phyloP scores from a whole-genome alignment of 1,284 basidiomycete genomes.

The Trametes hirsuta region DNA sequence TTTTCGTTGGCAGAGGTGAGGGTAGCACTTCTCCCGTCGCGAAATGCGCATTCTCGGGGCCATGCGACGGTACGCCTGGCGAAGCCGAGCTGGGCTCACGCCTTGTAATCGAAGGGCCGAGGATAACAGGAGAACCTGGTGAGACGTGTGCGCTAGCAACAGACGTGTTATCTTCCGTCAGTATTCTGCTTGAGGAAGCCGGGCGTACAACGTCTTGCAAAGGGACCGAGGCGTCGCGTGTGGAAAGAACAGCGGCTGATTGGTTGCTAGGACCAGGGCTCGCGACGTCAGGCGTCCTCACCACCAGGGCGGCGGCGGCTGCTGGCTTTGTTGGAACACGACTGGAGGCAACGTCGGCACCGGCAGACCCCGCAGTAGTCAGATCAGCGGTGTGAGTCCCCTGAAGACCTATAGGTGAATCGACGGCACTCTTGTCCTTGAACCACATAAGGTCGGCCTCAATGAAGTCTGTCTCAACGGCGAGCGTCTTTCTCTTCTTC shows the following conservation, averaged over 20 bases:
- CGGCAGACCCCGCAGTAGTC: slow-evolving; percentile 4
- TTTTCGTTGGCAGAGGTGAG: slow-evolving; percentile 10
- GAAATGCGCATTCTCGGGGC: background rate
- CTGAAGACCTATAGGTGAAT: background rate
- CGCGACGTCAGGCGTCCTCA: background rate
- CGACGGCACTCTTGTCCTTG: slow-evolving; percentile 8
- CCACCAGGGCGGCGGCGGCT: too few relatives aligned
- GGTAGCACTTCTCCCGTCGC: slow-evolving; percentile 4
- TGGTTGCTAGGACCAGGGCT: background rate
- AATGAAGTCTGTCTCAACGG: slow-evolving; percentile 23
- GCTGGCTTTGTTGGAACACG: too few relatives aligned
- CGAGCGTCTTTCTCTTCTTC: slow-evolving; percentile 17
- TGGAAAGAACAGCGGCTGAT: background rate
- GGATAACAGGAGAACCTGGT: background rate
- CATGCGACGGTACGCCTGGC: background rate
- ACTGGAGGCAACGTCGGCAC: background rate
- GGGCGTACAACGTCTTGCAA: background rate
- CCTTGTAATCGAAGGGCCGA: slow-evolving; percentile 8
- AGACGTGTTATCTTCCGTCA: background rate
- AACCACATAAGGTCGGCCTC: slow-evolving; percentile 26
- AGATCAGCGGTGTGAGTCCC: background rate
- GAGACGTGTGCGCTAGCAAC: background rate
- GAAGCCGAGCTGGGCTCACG: background rate
- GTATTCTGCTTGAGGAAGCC: background rate
- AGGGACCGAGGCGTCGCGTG: background rate